A percentile compares a stretch with the other conserved stretches of the same genome.
Evolutionary conservation across 2,329 filamentous ascomycete genomes (phyloP).

Genomic region (Diaporthe sp.): DNA sequence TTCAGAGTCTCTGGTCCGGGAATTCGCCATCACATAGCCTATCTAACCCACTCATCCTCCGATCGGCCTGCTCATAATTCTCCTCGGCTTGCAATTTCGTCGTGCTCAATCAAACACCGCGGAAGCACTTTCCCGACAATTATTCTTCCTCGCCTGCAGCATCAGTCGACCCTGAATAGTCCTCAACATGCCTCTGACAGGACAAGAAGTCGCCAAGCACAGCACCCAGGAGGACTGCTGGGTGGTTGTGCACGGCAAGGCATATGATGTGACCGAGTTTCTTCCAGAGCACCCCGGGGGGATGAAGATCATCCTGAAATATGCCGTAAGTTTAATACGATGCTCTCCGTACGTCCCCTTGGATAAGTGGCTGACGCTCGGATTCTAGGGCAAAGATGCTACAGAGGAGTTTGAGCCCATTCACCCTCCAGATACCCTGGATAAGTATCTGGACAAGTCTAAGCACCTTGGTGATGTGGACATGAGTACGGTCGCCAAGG

Average conservation of each 20-base stretch:
- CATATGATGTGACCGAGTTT: conserved; percentile 92
- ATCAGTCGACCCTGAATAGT: not conserved
- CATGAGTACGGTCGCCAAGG: conserved; percentile 79
- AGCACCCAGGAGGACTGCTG: conserved; percentile 87
- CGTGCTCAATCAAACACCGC: not conserved
- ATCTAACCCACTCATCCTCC: not conserved
- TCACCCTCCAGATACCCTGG: conserved; percentile 87
- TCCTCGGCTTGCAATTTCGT: not conserved
- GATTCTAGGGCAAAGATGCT: conserved; percentile 83
- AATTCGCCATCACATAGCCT: conserved; percentile 8
- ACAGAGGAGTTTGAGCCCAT: conserved; percentile 94
- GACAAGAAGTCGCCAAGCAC: conserved; percentile 76
- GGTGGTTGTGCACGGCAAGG: conserved; percentile 90
- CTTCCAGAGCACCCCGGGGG: conserved; percentile 94
- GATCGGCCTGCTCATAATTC: not conserved
- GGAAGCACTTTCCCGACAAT: not conserved
- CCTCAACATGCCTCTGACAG: conserved; percentile 60
- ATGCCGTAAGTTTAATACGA: conserved; percentile 69
- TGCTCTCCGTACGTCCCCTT: too few species aligned
- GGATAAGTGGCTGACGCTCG: conserved; percentile 2
- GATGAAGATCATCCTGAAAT: conserved; percentile 94
- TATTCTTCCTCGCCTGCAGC: not conserved
- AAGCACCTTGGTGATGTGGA: conserved; percentile 94
- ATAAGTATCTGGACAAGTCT: conserved; percentile 84
- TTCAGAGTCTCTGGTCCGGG: conserved; percentile 1